Evolutionary conservation across 192 early-diverging fungal species (phyloP).

Genomic region (Rhizoclosmatium globosum): DNA sequence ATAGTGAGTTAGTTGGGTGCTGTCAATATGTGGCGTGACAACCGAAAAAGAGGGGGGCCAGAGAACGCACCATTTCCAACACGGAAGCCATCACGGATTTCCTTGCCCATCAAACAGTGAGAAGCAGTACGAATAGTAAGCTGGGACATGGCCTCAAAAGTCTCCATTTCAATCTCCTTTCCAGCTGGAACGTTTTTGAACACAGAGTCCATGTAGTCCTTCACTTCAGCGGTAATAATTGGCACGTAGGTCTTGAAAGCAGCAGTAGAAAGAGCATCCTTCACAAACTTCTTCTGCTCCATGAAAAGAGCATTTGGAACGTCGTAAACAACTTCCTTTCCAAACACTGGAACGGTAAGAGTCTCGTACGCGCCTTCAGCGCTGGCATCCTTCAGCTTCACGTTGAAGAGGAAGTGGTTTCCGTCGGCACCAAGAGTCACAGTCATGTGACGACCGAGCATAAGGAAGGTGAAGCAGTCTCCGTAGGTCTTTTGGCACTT

Average conservation of each 20-base stretch:
- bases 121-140: conserved; percentile 95
- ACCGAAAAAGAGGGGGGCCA: too few species aligned
- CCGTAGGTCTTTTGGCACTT: conserved; percentile 86
- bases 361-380: conserved; percentile 94
- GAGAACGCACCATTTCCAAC: conserved; percentile 48
- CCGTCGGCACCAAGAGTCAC: conserved; percentile 89
- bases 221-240: conserved; percentile 83
- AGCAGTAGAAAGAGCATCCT: conserved; percentile 87
- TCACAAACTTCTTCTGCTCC: conserved; percentile 99
- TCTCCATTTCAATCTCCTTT: conserved; percentile 59
- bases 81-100: conserved; percentile 86
- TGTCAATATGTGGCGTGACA: too few species aligned
- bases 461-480: conserved; percentile 90
- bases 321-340: conserved; percentile 96
- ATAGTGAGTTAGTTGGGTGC: too few species aligned
- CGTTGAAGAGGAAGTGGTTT: conserved; percentile 98
- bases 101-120: conserved; percentile 92
- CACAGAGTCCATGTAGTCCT: conserved; percentile 72
- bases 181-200: conserved; percentile 53
- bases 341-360: conserved; percentile 95
- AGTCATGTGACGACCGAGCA: conserved; percentile 92
- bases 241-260: conserved; percentile 90
- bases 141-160: conserved; percentile 84
- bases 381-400: conserved; percentile 80
- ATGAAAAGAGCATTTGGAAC: conserved; percentile 90